Base-by-base conservation (phyloP, 78 protist genomes). In the Dictyostelium purpureum region DNA sequence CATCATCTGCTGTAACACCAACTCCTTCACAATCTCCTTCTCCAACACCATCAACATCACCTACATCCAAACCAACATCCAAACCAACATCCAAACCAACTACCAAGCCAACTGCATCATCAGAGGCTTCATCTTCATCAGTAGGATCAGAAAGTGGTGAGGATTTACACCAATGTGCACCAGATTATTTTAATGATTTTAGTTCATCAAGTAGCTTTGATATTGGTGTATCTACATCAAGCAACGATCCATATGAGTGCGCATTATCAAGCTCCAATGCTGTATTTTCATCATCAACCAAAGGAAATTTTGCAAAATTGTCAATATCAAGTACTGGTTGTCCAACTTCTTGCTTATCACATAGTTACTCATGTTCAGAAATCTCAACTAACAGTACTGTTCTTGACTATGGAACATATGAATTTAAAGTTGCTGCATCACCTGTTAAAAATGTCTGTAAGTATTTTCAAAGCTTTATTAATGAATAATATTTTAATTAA, bases 391-490 rank as follows among this genome's bases (percentile, higher is more conserved):
- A 35, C 47, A 38, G 28, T 19, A 18, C 37, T 31, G 16, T 28
- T 28, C 52, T 75, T 24, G 21, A 26, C 52, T 75, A 51, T 75
- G 81, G 81, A 51, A n/a, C 43, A 5, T 75, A 75, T 6, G 21
- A 45, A 1, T 43, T 26, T 24, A 10, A 24, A 19, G 61, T 66
- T 3, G 33, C 7, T 16, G 21, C 40, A 6, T 33, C 61, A 33
- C 71, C 71, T 33, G 26, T 63, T 16, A 63, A 63, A 33, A 42
- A 52, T 75, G 81, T 75, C 52, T 51, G 79, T 73, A 73, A 47
- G 79, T 69, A 69, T 69, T 40, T 6, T n/a, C n/a, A 6, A 14
- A 59, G 0, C 12, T 12, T 12, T 59, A 19, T 19, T n/a, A 26
- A n/a, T 7, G 24, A 24, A 56, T 19, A 26, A 56, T 3, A 24